Base-by-base conservation (phyloP, 176 grass and related monocot genomes). In the Calamus simplicifolius region DNA sequence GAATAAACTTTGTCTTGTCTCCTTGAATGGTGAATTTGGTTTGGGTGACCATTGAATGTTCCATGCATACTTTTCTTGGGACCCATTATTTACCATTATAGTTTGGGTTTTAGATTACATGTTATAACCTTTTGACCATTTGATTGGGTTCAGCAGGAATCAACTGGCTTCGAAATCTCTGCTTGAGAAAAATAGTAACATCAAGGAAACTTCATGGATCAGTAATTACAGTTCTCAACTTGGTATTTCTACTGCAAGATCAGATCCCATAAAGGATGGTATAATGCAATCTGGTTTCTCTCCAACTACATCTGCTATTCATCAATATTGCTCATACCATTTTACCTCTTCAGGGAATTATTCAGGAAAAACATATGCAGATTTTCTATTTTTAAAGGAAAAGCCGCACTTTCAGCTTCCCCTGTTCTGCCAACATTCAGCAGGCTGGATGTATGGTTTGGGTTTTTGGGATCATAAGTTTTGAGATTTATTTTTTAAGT, bases 381-480 rank as follows among this genome's bases (percentile, higher is more conserved):
- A 61, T 48, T 97, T 88, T 85, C 87, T 1, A 19, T 97, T 29
- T 97, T 83, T 62, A 97, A 97, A 72, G 87, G 84, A 80, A 97
- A 97, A 64, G 87, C 84, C 75, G 87, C 93, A 55, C 75, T 97
- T 71, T 72, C 78, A 27, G 50, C 82, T 52, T 62, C 66, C 50
- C 93, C 93, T 54, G 15, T 88, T 52, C 84, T 81, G 63, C 93
- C 93, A 21, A 85, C 72, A 38, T 85, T 97, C 57, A 70, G 66
- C 35, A 70, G 79, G 77, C 16, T 82, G 8, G 81, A 85, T 28
- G 93, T 97, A 85, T 60, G 73, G 25, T 61, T 68, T 72, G 51
- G 35, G 35, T 43, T 43, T 61, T 80, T 58, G 31, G 28, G 35
- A 10, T 65, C 64, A 3, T 4, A 13, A 13, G 35, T 43, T 43